Conservation (phyloP, 148 eudicot genomes). For the Amaranthus hypochondriacus region DNA sequence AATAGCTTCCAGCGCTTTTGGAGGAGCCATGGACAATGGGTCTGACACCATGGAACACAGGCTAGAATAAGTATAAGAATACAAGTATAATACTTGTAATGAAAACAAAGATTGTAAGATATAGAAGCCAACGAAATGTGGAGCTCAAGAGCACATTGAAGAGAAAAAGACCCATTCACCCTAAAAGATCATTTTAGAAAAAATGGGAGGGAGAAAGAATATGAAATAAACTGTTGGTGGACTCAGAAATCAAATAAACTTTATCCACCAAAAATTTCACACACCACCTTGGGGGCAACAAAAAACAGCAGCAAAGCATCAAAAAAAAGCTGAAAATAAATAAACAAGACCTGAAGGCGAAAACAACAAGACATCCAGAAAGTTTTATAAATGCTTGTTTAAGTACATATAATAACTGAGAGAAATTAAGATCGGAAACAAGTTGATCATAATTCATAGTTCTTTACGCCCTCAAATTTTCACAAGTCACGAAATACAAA, state of each 20-base stretch:
- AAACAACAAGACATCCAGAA: no score
- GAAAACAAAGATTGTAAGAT: neutral
- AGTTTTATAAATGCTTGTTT: no score
- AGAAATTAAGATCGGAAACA: no score
- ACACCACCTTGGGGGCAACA: neutral
- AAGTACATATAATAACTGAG: no score
- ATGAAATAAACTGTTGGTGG: neutral
- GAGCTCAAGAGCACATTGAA: slow-evolving; percentile 5
- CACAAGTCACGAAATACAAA: no score
- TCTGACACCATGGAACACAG: slow-evolving; percentile 38
- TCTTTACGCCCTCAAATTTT: no score
- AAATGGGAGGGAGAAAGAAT: neutral
- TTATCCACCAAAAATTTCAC: neutral
- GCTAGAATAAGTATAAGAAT: neutral
- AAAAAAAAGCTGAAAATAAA: neutral
- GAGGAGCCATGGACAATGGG: slow-evolving; percentile 96
- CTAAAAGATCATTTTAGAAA: neutral
- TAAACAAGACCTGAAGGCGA: neutral
- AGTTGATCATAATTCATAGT: no score
- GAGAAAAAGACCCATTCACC: neutral
- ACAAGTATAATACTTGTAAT: slow-evolving; percentile 1
- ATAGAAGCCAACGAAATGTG: slow-evolving; percentile 1
- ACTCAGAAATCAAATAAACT: neutral
- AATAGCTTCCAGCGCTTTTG: slow-evolving; percentile 86
- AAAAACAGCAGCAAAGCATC: neutral